These are phyloP conservation scores for Inonotus hispidus DNA, from an alignment of 1,284 basidiomycete genomes.

Conservation along the genomic window DNA sequence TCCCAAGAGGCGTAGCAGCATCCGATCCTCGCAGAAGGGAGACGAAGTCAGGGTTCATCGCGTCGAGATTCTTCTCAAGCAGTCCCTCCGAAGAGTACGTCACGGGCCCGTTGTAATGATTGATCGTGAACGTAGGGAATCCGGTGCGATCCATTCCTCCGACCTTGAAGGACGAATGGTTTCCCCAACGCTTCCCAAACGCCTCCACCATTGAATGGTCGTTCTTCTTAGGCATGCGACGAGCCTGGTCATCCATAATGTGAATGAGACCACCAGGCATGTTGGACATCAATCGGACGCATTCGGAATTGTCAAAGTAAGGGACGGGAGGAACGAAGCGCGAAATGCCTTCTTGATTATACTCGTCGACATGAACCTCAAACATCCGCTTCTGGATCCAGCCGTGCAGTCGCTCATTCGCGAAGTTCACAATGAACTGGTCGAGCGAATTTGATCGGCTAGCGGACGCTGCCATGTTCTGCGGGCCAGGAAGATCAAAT, in stretches of 20 bases:
- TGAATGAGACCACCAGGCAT: conserved; percentile 89
- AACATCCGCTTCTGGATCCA: conserved; percentile 81
- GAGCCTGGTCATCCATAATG: conserved; percentile 96
- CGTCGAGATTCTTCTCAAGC: conserved; percentile 85
- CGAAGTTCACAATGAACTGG: conserved; percentile 95
- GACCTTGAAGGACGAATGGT: conserved; percentile 86
- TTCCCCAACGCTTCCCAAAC: conserved; percentile 91
- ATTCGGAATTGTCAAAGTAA: conserved; percentile 92
- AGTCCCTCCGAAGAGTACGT: conserved; percentile 90
- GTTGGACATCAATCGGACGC: conserved; percentile 82
- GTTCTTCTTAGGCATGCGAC: conserved; percentile 83
- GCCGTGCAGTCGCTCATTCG: conserved; percentile 85
- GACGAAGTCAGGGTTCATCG: conserved; percentile 90
- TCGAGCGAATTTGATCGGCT: conserved; percentile 87
- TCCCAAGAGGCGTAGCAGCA: conserved; percentile 33
- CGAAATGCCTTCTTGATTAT: conserved; percentile 79
- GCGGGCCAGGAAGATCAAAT: conserved; percentile 92
- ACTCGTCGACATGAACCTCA: conserved; percentile 77
- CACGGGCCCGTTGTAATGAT: conserved; percentile 88
- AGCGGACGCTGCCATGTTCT: conserved; percentile 65
- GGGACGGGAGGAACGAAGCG: conserved; percentile 65
- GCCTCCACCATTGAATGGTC: conserved; percentile 94
- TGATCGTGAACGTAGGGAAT: conserved; percentile 85
- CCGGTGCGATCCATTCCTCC: conserved; percentile 74
- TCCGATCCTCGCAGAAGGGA: conserved; percentile 61